These are phyloP conservation scores for Gentiana dahurica DNA, from an alignment of 257 asterid species.

Conservation along the genomic window DNA sequence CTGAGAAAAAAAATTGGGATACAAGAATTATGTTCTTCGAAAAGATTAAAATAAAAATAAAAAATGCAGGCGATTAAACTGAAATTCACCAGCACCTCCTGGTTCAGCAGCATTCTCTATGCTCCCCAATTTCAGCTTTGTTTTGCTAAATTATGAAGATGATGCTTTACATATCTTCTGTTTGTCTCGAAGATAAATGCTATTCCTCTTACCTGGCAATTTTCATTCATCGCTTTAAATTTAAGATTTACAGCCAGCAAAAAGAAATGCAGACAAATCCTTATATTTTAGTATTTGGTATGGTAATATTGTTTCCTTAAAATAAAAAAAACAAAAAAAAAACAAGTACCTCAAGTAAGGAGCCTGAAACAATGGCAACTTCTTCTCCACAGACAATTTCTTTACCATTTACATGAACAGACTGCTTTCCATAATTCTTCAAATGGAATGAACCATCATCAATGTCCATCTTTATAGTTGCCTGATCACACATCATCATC, in stretches of 20 bases:
- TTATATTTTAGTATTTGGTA: too few relatives aligned
- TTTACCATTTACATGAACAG: constrained; percentile 35
- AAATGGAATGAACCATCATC: constrained; percentile 36
- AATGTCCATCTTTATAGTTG: constrained; percentile 38
- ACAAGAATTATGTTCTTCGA: not conserved
- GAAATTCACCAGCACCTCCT: not conserved
- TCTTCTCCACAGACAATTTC: constrained; percentile 24
- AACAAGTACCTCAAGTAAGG: constrained; percentile 48
- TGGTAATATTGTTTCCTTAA: not conserved
- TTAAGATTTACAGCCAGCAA: not conserved
- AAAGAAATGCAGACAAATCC: too few relatives aligned
- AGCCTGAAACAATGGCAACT: constrained; percentile 32
- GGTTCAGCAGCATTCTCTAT: constrained; percentile 1
- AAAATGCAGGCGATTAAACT: not conserved
- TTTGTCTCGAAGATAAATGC: constrained; percentile 44
- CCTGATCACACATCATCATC: constrained; percentile 23
- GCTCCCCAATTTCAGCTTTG: constrained; percentile 16
- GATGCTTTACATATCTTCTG: constrained; percentile 21
- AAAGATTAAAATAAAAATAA: not conserved
- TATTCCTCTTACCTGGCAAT: constrained; percentile 47
- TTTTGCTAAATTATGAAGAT: constrained; percentile 9
- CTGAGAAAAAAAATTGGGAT: not conserved
- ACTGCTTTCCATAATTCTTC: constrained; percentile 43
- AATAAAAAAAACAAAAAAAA: constrained; percentile 1
- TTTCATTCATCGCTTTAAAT: not conserved